phyloP scores from a whole-genome alignment of 2,329 filamentous ascomycete species.

The Pseudogymnoascus sp. region DNA sequence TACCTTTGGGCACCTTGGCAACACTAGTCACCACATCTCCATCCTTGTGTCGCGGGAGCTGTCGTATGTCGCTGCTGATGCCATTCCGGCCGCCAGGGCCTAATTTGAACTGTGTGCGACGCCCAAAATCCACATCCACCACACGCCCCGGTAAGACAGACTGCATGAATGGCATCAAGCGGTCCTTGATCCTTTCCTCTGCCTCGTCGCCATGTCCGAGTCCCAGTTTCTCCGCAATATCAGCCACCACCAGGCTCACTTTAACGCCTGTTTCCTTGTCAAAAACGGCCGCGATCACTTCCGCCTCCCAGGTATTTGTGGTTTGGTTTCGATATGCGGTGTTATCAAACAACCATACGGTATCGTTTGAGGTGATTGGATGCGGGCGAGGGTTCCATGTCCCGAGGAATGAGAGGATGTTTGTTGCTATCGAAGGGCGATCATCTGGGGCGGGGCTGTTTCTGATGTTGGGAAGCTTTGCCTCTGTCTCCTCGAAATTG shows the following conservation, averaged over 20 bases:
- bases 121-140: slow-evolving; percentile 55
- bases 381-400: slow-evolving; percentile 51
- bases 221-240: slow-evolving; percentile 63
- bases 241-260: slow-evolving; percentile 61
- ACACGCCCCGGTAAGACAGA: slow-evolving; percentile 64
- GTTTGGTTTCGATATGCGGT: slow-evolving; percentile 61
- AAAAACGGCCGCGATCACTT: slow-evolving; percentile 80
- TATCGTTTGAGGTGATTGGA: slow-evolving; percentile 54
- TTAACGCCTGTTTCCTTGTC: slow-evolving; percentile 62
- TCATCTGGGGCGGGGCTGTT: slow-evolving; percentile 22
- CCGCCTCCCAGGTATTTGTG: slow-evolving; percentile 62
- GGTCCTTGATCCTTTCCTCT: slow-evolving; percentile 54
- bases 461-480: slow-evolving; percentile 36
- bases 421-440: slow-evolving; percentile 21
- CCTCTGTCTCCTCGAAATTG: slow-evolving; percentile 46
- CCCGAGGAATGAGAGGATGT: slow-evolving; percentile 45
- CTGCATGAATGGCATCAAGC: slow-evolving; percentile 73
- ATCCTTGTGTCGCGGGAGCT: slow-evolving; percentile 41
- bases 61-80: slow-evolving; percentile 59
- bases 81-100: slow-evolving; percentile 68
- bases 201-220: slow-evolving; percentile 52
- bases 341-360: slow-evolving; percentile 86
- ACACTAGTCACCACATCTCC: slow-evolving; percentile 41
- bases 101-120: slow-evolving; percentile 43
- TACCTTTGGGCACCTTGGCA: slow-evolving; percentile 45